Percentiles rank a stretch among this genome's conserved stretches.
These are phyloP conservation scores for Leccinum variicolor DNA, from an alignment of 768 basidiomycete genomes.

Conservation along the genomic window DNA sequence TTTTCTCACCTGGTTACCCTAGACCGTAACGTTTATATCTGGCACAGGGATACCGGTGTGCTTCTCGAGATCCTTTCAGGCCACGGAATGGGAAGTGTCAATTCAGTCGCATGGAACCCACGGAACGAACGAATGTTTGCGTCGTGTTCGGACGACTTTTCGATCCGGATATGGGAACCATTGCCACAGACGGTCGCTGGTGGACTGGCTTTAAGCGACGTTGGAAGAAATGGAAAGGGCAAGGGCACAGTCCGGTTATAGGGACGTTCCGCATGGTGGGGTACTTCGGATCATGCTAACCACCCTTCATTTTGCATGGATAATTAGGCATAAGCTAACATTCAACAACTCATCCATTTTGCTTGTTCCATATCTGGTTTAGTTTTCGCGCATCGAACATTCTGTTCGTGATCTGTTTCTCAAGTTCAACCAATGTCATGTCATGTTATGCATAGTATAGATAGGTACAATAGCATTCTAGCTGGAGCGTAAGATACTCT, in stretches of 20 bases:
- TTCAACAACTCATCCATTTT: slow-evolving; percentile 29
- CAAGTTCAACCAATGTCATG: slow-evolving; percentile 21
- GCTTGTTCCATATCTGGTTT: slow-evolving; percentile 21
- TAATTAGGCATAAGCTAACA: slow-evolving; percentile 26
- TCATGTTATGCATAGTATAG: slow-evolving; percentile 34
- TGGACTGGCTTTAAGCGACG: slow-evolving; percentile 15
- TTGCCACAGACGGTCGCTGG: slow-evolving; percentile 21
- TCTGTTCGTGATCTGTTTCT: slow-evolving; percentile 21
- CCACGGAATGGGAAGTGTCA: slow-evolving; percentile 88
- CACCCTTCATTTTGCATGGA: slow-evolving; percentile 27
- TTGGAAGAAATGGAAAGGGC: slow-evolving; percentile 47
- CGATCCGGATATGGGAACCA: slow-evolving; percentile 86
- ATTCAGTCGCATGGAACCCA: slow-evolving; percentile 96
- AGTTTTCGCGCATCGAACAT: slow-evolving; percentile 21
- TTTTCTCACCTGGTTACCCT: slow-evolving; percentile 12
- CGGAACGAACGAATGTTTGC: slow-evolving; percentile 89
- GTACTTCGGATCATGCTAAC: slow-evolving; percentile 15
- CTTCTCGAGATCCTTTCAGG: slow-evolving; percentile 87
- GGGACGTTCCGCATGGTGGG: slow-evolving; percentile 21
- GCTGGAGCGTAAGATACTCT: slow-evolving; percentile 13
- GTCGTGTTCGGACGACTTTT: slow-evolving; percentile 90
- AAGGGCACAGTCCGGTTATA: slow-evolving; percentile 61
- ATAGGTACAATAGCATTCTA: slow-evolving; percentile 32
- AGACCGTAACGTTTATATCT: slow-evolving; percentile 95
- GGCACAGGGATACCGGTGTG: slow-evolving; percentile 83